Evolutionary conservation across 2,329 filamentous ascomycete species (phyloP).

Genomic region (Macrophomina pseudophaseolina): DNA sequence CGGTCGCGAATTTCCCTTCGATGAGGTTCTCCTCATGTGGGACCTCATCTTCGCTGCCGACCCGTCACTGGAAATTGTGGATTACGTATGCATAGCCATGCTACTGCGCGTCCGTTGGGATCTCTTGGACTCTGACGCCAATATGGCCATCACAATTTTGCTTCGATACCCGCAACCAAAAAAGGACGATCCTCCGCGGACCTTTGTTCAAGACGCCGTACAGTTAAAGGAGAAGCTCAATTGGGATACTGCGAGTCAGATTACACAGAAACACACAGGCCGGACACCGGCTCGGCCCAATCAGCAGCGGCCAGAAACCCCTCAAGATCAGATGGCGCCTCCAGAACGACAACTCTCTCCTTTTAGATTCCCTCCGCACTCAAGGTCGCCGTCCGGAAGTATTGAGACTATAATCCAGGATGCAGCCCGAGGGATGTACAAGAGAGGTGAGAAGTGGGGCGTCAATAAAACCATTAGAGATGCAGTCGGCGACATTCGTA

Average conservation of each 20-base stretch:
- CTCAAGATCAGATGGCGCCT: background rate
- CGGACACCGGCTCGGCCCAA: conserved; percentile 38
- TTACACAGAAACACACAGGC: conserved; percentile 74
- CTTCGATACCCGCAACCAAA: conserved; percentile 79
- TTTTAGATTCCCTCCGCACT: conserved; percentile 35
- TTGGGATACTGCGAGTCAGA: conserved; percentile 63
- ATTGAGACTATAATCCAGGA: conserved; percentile 76
- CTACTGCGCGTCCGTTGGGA: conserved; percentile 89
- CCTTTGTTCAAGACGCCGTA: conserved; percentile 84
- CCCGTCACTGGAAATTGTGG: conserved; percentile 76
- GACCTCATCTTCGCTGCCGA: conserved; percentile 90
- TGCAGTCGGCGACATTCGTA: conserved; percentile 77
- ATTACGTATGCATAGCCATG: conserved; percentile 94
- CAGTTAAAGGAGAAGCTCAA: conserved; percentile 72
- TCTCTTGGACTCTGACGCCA: conserved; percentile 86
- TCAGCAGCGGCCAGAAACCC: conserved; percentile 33
- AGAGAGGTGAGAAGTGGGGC: conserved; percentile 75
- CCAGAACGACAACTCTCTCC: conserved; percentile 34
- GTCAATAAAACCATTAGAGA: conserved; percentile 83
- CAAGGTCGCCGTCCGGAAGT: conserved; percentile 42
- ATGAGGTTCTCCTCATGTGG: conserved; percentile 84
- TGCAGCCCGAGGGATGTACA: conserved; percentile 75
- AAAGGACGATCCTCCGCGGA: conserved; percentile 69
- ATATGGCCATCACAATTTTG: conserved; percentile 78
- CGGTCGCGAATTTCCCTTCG: conserved; percentile 89